A percentile compares a stretch with the other conserved stretches of the same genome.
Conservation (phyloP, 139 green algal species). For the Coelastrella sp. region DNA sequence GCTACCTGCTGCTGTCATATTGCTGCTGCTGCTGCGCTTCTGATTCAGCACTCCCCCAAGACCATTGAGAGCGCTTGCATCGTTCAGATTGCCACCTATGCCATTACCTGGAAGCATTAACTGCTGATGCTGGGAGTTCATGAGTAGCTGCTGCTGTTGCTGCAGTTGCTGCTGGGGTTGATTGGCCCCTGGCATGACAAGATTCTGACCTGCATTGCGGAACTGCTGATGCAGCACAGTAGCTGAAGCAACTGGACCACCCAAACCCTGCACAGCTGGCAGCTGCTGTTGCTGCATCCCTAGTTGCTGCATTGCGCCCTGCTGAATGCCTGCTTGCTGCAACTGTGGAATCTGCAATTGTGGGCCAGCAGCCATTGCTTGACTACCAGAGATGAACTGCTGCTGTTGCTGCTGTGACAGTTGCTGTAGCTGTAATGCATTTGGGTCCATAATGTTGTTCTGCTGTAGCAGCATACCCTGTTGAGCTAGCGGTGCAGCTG, state of each 20-base stretch:
- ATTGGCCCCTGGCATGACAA: conserved; percentile 6
- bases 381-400: neutral
- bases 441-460: neutral
- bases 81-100: neutral
- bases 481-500: neutral
- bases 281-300: conserved; percentile 17
- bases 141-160: neutral
- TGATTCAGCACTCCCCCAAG: neutral
- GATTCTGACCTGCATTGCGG: no score
- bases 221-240: neutral
- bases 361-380: neutral
- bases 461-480: neutral
- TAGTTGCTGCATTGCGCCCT: neutral
- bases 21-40: conserved; percentile 2
- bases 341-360: conserved; percentile 13
- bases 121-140: neutral
- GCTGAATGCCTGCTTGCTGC: neutral
- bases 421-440: neutral
- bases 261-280: neutral
- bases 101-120: neutral
- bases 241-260: neutral
- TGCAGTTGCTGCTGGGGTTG: conserved; percentile 16
- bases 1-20: neutral
- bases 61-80: neutral
- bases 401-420: neutral